phyloP scores from a whole-genome alignment of 352 stramenopile species.

The Globisporangium carolinianum region DNA sequence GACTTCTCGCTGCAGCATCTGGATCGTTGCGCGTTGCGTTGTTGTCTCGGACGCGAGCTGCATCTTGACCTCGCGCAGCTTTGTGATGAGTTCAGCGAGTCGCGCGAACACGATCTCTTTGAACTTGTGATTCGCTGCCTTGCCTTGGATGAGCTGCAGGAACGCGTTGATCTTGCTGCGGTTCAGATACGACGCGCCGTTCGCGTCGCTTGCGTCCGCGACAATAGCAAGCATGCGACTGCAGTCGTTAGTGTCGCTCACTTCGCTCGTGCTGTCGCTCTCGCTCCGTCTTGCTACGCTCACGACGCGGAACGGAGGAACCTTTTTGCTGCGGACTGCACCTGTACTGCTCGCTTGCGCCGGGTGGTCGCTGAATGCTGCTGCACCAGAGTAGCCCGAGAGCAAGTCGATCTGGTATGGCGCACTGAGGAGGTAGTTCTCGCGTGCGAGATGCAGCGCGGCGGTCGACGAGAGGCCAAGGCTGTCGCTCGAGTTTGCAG shows the following conservation, averaged over 20 bases:
- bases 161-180: slow-evolving; percentile 60
- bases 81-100: slow-evolving; percentile 36
- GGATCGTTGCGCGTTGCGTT: slow-evolving; percentile 22
- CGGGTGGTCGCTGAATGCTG: slow-evolving; percentile 26
- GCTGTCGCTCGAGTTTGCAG: neutral
- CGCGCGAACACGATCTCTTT: slow-evolving; percentile 39
- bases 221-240: slow-evolving; percentile 16
- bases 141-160: slow-evolving; percentile 44
- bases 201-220: slow-evolving; percentile 28
- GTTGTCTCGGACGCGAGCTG: slow-evolving; percentile 27
- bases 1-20: slow-evolving; percentile 33
- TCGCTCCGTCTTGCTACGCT: slow-evolving; percentile 8
- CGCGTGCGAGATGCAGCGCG: slow-evolving; percentile 29
- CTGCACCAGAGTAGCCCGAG: slow-evolving; percentile 26
- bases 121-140: slow-evolving; percentile 29
- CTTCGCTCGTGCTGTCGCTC: slow-evolving; percentile 8
- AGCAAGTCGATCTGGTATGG: slow-evolving; percentile 45
- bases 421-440: slow-evolving; percentile 35
- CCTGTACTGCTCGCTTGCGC: slow-evolving; percentile 1
- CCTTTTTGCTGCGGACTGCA: slow-evolving; percentile 19
- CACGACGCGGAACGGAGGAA: slow-evolving; percentile 29
- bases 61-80: slow-evolving; percentile 29
- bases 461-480: slow-evolving; percentile 3
- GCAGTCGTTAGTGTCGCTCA: neutral
- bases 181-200: slow-evolving; percentile 43